Percentiles rank a stretch among this genome's conserved stretches.
These are phyloP conservation scores for Lichtheimia ramosa DNA, from an alignment of 371 early-diverging fungal species.

Conservation along the genomic window DNA sequence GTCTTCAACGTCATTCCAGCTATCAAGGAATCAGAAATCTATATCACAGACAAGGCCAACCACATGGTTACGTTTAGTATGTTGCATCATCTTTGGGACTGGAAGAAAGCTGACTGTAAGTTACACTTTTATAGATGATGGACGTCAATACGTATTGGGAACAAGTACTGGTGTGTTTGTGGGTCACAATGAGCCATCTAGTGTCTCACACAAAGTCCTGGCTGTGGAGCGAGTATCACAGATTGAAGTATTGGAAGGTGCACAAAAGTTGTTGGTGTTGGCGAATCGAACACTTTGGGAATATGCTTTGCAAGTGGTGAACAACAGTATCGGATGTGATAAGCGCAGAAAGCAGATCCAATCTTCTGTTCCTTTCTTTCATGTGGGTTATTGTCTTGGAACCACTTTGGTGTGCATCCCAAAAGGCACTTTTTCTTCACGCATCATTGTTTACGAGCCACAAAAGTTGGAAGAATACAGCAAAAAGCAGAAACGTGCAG, in stretches of 20 bases:
- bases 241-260: constrained; percentile 33
- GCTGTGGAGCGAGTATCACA: constrained; percentile 36
- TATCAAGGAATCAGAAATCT: constrained; percentile 22
- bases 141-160: constrained; percentile 38
- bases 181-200: constrained; percentile 27
- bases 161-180: constrained; percentile 46
- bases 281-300: constrained; percentile 40
- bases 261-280: constrained; percentile 37
- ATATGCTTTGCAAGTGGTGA: constrained; percentile 34
- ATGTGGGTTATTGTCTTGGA: constrained; percentile 33
- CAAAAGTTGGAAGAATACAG: constrained; percentile 13
- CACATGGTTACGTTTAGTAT: constrained; percentile 45
- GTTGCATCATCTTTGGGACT: neutral
- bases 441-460: constrained; percentile 33
- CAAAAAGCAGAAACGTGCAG: constrained; percentile 1
- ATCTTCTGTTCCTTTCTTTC: constrained; percentile 35
- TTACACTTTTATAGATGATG: constrained; percentile 24
- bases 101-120: neutral
- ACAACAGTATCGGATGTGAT: constrained; percentile 15
- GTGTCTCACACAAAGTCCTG: constrained; percentile 32
- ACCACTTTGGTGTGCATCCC: constrained; percentile 37
- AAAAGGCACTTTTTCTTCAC: constrained; percentile 16
- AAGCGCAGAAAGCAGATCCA: constrained; percentile 16
- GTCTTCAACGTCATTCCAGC: constrained; percentile 58
- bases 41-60: constrained; percentile 21